A percentile compares a stretch with the other conserved stretches of the same genome.
Evolutionary conservation across 352 stramenopile genomes (phyloP).

Genomic region (Phytophthora ohioensis): DNA sequence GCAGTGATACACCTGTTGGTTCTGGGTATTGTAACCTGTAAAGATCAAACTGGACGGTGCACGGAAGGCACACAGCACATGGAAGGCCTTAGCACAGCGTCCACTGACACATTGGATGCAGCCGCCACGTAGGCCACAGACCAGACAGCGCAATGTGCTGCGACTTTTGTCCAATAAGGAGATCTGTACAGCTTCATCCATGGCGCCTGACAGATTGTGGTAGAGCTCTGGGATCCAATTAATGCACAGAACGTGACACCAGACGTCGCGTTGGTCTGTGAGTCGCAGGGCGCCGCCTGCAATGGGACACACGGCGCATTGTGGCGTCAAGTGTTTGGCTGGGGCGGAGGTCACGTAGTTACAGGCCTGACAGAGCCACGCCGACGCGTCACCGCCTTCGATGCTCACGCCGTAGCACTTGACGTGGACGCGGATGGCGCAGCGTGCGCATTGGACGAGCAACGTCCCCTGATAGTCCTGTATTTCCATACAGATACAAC

Average conservation of each 20-base stretch:
- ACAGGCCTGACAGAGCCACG: conserved; percentile 81
- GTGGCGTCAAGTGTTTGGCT: conserved; percentile 36
- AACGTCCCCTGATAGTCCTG: conserved; percentile 66
- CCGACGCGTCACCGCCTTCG: conserved; percentile 32
- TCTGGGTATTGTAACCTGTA: conserved; percentile 83
- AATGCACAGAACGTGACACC: conserved; percentile 86
- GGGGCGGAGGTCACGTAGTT: conserved; percentile 31
- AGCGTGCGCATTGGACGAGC: conserved; percentile 71
- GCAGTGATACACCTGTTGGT: conserved; percentile 88
- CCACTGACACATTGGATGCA: conserved; percentile 92
- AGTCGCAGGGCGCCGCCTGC: conserved; percentile 78
- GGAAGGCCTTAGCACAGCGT: conserved; percentile 84
- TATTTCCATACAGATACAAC: conserved; percentile 81
- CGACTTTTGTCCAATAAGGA: conserved; percentile 71
- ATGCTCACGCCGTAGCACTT: conserved; percentile 82
- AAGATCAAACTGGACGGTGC: conserved; percentile 74
- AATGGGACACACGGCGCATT: conserved; percentile 75
- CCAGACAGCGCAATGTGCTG: conserved; percentile 74
- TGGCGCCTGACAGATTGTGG: conserved; percentile 61
- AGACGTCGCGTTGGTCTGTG: conserved; percentile 65
- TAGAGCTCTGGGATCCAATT: conserved; percentile 91
- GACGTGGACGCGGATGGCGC: conserved; percentile 74
- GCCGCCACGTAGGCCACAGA: conserved; percentile 84
- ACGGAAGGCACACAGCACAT: conserved; percentile 84
- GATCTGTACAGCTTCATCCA: conserved; percentile 77